A percentile compares a stretch with the other conserved stretches of the same genome.
phyloP scores from a whole-genome alignment of 768 basidiomycete genomes.

The Termitomyces sp. region DNA sequence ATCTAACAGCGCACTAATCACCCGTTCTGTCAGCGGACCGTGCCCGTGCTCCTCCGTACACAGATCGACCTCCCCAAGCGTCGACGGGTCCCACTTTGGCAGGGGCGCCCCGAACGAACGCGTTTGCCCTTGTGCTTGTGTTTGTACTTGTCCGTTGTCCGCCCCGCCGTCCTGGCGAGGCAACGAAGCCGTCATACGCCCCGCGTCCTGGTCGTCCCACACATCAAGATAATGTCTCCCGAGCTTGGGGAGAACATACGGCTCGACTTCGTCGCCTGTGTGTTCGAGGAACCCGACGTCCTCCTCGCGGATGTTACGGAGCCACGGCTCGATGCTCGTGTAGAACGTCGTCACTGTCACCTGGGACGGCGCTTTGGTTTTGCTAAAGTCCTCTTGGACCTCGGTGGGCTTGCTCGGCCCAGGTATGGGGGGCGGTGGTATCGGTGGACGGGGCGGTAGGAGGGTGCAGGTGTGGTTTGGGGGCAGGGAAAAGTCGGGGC shows the following conservation, averaged over 20 bases:
- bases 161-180: constrained; percentile 21
- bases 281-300: constrained; percentile 92
- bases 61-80: constrained; percentile 67
- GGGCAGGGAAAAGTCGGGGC: constrained; percentile 63
- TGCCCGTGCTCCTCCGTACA: constrained; percentile 74
- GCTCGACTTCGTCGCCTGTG: constrained; percentile 85
- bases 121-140: constrained; percentile 13
- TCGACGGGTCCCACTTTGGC: constrained; percentile 81
- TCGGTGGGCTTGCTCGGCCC: constrained; percentile 82
- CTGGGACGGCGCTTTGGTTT: constrained; percentile 72
- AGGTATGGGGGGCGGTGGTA: constrained; percentile 59
- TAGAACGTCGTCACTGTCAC: constrained; percentile 75
- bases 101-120: constrained; percentile 42
- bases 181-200: constrained; percentile 24
- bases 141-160: constrained; percentile 2
- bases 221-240: constrained; percentile 84
- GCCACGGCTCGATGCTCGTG: constrained; percentile 82
- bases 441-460: constrained; percentile 56
- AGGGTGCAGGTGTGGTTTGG: constrained; percentile 38
- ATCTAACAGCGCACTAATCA: constrained; percentile 70
- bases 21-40: constrained; percentile 82
- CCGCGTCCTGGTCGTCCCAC: constrained; percentile 90
- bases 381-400: constrained; percentile 87
- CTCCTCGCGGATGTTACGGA: constrained; percentile 88
- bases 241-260: constrained; percentile 80